These are phyloP conservation scores for Murraya koenigii DNA, from an alignment of 345 rosid genomes.

Conservation along the genomic window DNA sequence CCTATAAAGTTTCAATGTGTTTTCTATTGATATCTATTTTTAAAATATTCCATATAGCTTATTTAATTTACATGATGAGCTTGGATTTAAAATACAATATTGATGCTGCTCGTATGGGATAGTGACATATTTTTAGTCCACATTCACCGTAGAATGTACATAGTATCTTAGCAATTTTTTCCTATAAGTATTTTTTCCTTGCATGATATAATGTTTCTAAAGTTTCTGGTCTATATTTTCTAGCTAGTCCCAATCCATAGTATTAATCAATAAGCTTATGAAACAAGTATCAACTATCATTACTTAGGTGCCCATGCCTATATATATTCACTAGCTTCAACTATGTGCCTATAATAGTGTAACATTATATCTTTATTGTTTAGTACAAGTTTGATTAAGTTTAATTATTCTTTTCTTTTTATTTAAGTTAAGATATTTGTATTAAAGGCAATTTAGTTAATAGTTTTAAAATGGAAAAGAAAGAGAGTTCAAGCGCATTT, in stretches of 20 bases:
- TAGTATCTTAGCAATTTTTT: neutral
- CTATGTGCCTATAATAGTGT: neutral
- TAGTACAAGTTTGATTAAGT: neutral
- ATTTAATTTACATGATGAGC: too few species aligned
- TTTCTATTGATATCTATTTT: too few species aligned
- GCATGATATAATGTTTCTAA: neutral
- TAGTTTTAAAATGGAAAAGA: conserved; percentile 21
- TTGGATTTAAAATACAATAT: too few species aligned
- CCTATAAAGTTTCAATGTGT: too few species aligned
- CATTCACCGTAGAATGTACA: neutral
- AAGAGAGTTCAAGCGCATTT: conserved; percentile 29
- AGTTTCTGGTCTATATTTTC: neutral
- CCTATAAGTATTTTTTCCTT: neutral
- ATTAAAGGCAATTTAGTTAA: too few species aligned
- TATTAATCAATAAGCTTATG: neutral
- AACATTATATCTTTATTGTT: neutral
- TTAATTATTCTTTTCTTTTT: neutral
- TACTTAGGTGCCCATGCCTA: too few species aligned
- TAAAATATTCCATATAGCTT: too few species aligned
- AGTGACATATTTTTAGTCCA: neutral
- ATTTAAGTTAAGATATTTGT: too few species aligned
- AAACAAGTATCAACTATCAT: too few species aligned
- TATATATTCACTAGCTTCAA: neutral
- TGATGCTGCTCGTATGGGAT: too few species aligned
- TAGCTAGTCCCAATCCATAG: neutral